These are phyloP conservation scores for Penicillium aurantiogriseum DNA, from an alignment of 2,329 filamentous ascomycete genomes.

Conservation along the genomic window DNA sequence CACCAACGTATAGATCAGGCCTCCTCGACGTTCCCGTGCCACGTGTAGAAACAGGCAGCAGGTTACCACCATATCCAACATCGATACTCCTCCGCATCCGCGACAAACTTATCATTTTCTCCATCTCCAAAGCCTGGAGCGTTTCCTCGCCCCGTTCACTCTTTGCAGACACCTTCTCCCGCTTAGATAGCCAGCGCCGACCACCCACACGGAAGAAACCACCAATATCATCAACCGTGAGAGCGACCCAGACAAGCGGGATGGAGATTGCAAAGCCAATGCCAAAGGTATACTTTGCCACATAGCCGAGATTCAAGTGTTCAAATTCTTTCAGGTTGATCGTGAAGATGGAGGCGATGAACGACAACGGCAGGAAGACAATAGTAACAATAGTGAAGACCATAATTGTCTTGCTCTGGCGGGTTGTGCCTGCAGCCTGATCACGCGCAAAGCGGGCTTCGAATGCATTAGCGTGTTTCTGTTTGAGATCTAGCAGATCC, in stretches of 20 bases:
- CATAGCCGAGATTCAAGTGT: slow-evolving; percentile 49
- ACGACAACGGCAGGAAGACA: slow-evolving; percentile 56
- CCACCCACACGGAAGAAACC: slow-evolving; percentile 29
- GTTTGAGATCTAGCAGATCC: slow-evolving; percentile 65
- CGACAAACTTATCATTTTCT: slow-evolving; percentile 28
- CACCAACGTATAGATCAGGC: slow-evolving; percentile 12
- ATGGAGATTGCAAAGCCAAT: slow-evolving; percentile 56
- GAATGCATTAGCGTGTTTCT: slow-evolving; percentile 67
- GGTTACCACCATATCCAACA: slow-evolving; percentile 23
- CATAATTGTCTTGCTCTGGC: slow-evolving; percentile 58
- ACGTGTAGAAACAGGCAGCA: slow-evolving; percentile 30
- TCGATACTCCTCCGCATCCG: slow-evolving; percentile 27
- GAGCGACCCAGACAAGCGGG: slow-evolving; percentile 48
- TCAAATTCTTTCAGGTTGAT: slow-evolving; percentile 54
- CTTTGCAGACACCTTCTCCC: slow-evolving; percentile 1
- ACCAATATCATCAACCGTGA: slow-evolving; percentile 46
- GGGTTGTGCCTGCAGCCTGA: slow-evolving; percentile 60
- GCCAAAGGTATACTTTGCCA: slow-evolving; percentile 57
- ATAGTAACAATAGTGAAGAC: slow-evolving; percentile 61
- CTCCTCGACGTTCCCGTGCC: slow-evolving; percentile 17
- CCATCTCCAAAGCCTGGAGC: slow-evolving; percentile 24
- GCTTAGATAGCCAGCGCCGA: slow-evolving; percentile 26
- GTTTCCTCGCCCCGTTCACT: slow-evolving; percentile 2
- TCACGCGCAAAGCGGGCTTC: slow-evolving; percentile 60
- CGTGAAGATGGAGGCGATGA: slow-evolving; percentile 57